Evolutionary conservation across 2,329 filamentous ascomycete genomes (phyloP).

Genomic region (Cordyceps pruinosa): DNA sequence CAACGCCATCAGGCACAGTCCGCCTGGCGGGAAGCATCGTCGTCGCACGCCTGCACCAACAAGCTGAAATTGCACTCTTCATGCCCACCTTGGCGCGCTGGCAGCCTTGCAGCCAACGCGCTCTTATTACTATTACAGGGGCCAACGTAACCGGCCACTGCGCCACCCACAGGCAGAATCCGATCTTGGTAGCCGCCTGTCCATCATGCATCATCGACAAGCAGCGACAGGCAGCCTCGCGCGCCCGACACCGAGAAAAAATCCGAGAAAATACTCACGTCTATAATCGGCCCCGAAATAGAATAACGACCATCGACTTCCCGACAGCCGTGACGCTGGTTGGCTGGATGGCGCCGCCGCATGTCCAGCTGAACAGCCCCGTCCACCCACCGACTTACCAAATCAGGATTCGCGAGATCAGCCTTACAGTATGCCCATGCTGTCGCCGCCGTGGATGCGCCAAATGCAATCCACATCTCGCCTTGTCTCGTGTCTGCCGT

Average conservation of each 20-base stretch:
- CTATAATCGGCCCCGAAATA: not conserved
- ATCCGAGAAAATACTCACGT: not conserved
- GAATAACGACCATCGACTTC: not conserved
- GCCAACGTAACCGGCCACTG: slow-evolving; percentile 7
- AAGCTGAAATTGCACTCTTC: not conserved
- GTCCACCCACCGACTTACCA: not conserved
- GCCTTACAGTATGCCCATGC: slow-evolving; percentile 12
- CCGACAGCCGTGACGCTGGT: not conserved
- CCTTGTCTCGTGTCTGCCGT: slow-evolving; percentile 7
- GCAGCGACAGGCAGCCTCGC: not conserved
- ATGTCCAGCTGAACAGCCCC: slow-evolving; percentile 6
- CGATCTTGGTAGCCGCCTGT: not conserved
- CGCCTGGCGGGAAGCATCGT: not conserved
- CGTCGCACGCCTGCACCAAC: not conserved
- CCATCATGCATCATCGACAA: not conserved
- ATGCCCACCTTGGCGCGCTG: not conserved
- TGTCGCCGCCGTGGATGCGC: not conserved
- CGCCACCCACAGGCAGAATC: slow-evolving; percentile 1
- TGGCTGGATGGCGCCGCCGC: not conserved
- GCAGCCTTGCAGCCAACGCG: not conserved
- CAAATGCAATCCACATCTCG: not conserved
- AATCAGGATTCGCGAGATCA: slow-evolving; percentile 5
- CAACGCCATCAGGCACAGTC: not conserved
- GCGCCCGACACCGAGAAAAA: not conserved
- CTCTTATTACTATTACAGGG: not conserved